Evolutionary conservation across 768 basidiomycete species (phyloP).

Genomic region (Candolleomyces eurysporus): DNA sequence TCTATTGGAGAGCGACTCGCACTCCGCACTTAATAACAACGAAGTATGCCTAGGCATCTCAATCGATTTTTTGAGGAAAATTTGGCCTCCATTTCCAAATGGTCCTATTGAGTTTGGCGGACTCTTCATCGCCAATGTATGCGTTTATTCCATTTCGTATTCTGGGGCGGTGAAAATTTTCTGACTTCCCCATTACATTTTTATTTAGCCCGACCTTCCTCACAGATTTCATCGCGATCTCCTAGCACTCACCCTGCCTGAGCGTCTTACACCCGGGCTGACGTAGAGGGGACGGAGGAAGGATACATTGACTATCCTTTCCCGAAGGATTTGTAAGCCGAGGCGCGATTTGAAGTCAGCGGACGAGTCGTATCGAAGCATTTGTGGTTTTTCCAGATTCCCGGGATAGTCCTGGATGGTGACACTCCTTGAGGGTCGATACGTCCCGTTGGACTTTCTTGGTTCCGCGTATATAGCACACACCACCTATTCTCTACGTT

Average conservation of each 20-base stretch:
- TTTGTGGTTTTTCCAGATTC: no score
- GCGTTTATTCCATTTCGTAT: slow-evolving; percentile 2
- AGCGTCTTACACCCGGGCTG: slow-evolving; percentile 44
- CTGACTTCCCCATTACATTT: background rate
- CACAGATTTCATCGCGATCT: slow-evolving; percentile 4
- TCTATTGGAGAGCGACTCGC: slow-evolving; percentile 4
- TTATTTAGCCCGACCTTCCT: slow-evolving; percentile 12
- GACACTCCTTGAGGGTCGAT: no score
- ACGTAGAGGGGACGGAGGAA: no score
- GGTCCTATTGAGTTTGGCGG: slow-evolving; percentile 28
- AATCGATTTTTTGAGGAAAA: slow-evolving; percentile 43
- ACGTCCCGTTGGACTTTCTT: no score
- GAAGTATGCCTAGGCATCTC: slow-evolving; percentile 15
- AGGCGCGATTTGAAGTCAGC: no score
- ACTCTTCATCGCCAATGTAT: slow-evolving; percentile 29
- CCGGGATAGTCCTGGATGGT: no score
- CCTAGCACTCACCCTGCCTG: slow-evolving; percentile 26
- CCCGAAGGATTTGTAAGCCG: slow-evolving; percentile 7
- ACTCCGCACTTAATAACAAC: background rate
- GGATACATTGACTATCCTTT: slow-evolving; percentile 33
- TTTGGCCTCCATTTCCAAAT: slow-evolving; percentile 40
- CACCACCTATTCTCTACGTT: no score
- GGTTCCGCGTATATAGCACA: no score
- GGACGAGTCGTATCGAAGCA: no score
- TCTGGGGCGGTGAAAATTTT: background rate